These are phyloP conservation scores for Fonsecaea erecta DNA, from an alignment of 2,329 filamentous ascomycete genomes.

Conservation along the genomic window DNA sequence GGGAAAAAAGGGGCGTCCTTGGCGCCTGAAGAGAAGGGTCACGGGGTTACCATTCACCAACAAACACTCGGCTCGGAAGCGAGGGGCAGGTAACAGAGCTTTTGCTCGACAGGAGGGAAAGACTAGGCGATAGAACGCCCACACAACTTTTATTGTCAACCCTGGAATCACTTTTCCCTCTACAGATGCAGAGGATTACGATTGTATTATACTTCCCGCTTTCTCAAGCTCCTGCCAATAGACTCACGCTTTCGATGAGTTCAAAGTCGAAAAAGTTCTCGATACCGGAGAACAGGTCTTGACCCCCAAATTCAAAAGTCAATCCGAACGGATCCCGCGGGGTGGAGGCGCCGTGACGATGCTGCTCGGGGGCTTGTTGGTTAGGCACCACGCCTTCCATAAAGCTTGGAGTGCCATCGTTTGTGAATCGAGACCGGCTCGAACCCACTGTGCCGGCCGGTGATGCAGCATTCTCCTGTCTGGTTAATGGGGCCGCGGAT, in stretches of 20 bases:
- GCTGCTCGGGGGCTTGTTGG: neutral
- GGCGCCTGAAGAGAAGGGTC: neutral
- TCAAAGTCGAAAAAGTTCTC: slow-evolving; percentile 20
- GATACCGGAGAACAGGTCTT: slow-evolving; percentile 9
- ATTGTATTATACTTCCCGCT: neutral
- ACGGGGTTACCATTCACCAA: neutral
- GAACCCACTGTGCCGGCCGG: neutral
- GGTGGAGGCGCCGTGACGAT: neutral
- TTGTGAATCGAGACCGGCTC: neutral
- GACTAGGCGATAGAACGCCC: neutral
- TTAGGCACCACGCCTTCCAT: slow-evolving; percentile 15
- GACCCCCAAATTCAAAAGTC: neutral
- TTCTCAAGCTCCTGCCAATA: neutral
- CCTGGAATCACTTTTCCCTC: too few relatives aligned
- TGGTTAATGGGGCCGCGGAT: neutral
- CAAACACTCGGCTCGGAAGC: neutral
- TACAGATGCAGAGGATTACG: neutral
- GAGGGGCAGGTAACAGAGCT: too few relatives aligned
- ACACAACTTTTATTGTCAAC: neutral
- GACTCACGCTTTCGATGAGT: neutral
- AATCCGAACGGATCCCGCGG: slow-evolving; percentile 2
- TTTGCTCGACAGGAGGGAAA: neutral
- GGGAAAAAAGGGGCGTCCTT: neutral
- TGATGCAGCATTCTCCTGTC: neutral
- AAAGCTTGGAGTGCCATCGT: slow-evolving; percentile 1